Evolutionary conservation across 352 stramenopile species (phyloP).

Genomic region (Globisporangium radiosum): DNA sequence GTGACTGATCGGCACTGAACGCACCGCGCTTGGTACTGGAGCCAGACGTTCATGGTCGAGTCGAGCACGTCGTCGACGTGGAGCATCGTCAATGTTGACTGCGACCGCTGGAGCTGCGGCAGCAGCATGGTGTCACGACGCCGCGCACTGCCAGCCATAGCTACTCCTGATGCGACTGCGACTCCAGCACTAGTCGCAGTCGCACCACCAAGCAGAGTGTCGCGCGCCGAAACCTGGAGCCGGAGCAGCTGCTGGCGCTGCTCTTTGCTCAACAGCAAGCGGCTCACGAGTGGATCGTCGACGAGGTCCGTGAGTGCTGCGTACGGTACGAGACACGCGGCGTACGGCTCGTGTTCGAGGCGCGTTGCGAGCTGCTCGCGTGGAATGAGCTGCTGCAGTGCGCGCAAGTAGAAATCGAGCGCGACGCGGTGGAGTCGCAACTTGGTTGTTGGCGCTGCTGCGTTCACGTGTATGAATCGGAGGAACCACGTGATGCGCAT

Average conservation of each 20-base stretch:
- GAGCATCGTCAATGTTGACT: slow-evolving; percentile 19
- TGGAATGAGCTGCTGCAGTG: slow-evolving; percentile 41
- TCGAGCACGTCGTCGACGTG: slow-evolving; percentile 67
- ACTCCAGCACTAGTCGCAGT: not conserved
- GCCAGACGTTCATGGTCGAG: slow-evolving; percentile 63
- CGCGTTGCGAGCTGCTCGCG: slow-evolving; percentile 27
- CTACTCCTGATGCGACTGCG: not conserved
- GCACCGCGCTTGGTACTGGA: slow-evolving; percentile 54
- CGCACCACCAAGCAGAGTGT: not conserved
- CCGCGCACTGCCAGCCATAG: not conserved
- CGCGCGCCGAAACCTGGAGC: slow-evolving; percentile 12
- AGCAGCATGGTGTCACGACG: slow-evolving; percentile 5
- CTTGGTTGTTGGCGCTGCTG: slow-evolving; percentile 4
- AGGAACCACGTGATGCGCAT: slow-evolving; percentile 63
- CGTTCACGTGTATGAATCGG: slow-evolving; percentile 32
- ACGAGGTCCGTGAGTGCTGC: slow-evolving; percentile 31
- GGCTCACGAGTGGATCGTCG: slow-evolving; percentile 33
- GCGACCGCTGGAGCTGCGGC: slow-evolving; percentile 7
- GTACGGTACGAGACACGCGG: slow-evolving; percentile 37
- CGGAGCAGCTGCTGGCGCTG: slow-evolving; percentile 36
- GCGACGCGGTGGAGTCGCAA: slow-evolving; percentile 28
- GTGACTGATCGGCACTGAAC: not conserved
- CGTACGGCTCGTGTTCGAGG: slow-evolving; percentile 41
- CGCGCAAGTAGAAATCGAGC: slow-evolving; percentile 50
- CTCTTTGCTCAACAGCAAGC: slow-evolving; percentile 43